A percentile compares a stretch with the other conserved stretches of the same genome.
Evolutionary conservation across 192 early-diverging fungal genomes (phyloP).

Genomic region (Dispira simplex): DNA sequence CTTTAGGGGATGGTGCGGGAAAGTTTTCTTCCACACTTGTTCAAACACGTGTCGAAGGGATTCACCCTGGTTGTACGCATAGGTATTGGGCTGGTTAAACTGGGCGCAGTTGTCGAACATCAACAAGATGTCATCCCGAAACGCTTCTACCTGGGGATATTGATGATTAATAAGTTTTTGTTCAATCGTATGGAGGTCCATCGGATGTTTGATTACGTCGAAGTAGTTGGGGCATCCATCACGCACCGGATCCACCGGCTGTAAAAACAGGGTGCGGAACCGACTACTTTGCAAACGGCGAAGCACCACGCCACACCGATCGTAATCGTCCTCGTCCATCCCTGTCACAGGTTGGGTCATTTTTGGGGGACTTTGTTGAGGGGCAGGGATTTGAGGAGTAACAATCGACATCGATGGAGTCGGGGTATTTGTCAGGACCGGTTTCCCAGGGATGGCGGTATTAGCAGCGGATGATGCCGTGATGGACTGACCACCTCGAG

Average conservation of each 20-base stretch:
- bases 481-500: not conserved
- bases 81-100: conserved; percentile 43
- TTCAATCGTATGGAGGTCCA: conserved; percentile 36
- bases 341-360: not conserved
- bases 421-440: not conserved
- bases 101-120: conserved; percentile 39
- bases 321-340: not conserved
- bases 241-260: conserved; percentile 31
- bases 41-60: conserved; percentile 35
- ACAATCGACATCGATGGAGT: not conserved
- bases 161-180: conserved; percentile 22
- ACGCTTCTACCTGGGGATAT: conserved; percentile 24
- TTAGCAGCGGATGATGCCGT: not conserved
- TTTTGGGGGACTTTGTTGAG: not conserved
- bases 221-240: conserved; percentile 30
- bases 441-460: not conserved
- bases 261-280: conserved; percentile 26
- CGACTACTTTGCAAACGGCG: conserved; percentile 22
- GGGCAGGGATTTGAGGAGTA: not conserved
- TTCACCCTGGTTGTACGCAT: conserved; percentile 43
- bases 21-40: conserved; percentile 17
- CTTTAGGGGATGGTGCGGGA: no score
- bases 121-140: conserved; percentile 34
- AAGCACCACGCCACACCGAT: conserved; percentile 12
- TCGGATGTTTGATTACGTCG: conserved; percentile 28